Base-by-base conservation (phyloP, 345 rosid genomes). In the Litchi chinensis region DNA sequence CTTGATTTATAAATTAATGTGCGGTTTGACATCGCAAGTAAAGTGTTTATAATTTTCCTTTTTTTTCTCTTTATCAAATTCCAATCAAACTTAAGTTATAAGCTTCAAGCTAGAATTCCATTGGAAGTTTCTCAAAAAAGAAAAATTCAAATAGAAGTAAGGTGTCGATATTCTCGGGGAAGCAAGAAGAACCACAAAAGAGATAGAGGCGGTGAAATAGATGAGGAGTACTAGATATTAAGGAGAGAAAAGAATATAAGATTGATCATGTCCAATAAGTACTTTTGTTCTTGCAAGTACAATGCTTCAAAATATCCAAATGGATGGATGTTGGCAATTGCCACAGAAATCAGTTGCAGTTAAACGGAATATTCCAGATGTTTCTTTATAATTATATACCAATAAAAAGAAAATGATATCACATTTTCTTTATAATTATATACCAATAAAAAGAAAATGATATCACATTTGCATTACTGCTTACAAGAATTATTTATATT, bases 291-390 rank as follows among this genome's bases (percentile, higher is more conserved):
- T 15, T 54, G 39, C 41, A 48, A 16, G 48, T 41, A 21, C 76
- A 59, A 39, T 40, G 32, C 76, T 39, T 3, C 54, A 40, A 21
- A 40, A 8, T 32, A 65, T 15, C 16, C 37, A 40, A 26, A 26
- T 26, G 28, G 1, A 15, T 40, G 67, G 56, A 59, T 40, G 67
- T 13, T 22, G 4, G 54, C 52, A 73, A 15, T 41, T 41, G 22
- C 68, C 24, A 71, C 37, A 32, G 37, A 32, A 32, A 3, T 32
- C 37, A 32, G 10, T 56, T 19, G 65, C 64, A 16, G 0, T 15
- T 6, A 16, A 32, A 32, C 44, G 40, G 69, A 62, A 74, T 63
- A 43, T 75, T 75, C 46, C 64, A 37, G 10, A 76, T 37, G 48
- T 39, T 50, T 75, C 71, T 28, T 44, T 65, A 46, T 11, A 46